phyloP scores from a whole-genome alignment of 176 grass and related monocot genomes.

The Rhynchospora breviuscula region DNA sequence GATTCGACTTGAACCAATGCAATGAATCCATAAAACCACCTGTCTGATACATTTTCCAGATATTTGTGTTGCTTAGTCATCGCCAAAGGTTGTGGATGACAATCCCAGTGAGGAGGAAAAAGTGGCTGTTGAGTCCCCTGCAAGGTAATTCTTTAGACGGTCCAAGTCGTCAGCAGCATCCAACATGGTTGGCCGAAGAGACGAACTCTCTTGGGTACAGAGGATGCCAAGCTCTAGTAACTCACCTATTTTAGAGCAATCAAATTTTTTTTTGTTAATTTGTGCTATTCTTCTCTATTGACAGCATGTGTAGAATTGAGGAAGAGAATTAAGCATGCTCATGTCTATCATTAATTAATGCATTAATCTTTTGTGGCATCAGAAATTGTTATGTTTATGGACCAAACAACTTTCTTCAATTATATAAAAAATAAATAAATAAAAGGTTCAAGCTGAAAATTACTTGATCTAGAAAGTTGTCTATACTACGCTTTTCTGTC shows the following conservation, averaged over 20 bases:
- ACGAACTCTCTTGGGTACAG: slow-evolving; percentile 55
- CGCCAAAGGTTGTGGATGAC: slow-evolving; percentile 55
- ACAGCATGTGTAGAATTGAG: background rate
- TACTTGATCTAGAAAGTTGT: background rate
- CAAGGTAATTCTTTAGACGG: slow-evolving; percentile 67
- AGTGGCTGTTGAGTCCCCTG: slow-evolving; percentile 66
- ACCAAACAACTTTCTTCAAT: background rate
- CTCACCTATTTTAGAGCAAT: slow-evolving; percentile 31
- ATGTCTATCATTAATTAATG: background rate
- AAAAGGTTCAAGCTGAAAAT: background rate
- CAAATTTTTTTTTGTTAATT: background rate
- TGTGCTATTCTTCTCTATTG: background rate
- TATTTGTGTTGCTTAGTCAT: slow-evolving; percentile 21
- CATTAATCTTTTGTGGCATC: background rate
- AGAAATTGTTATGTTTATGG: too few relatives aligned
- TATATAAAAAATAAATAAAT: background rate
- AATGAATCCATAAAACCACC: background rate
- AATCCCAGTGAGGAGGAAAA: slow-evolving; percentile 64
- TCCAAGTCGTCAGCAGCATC: slow-evolving; percentile 73
- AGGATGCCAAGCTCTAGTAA: slow-evolving; percentile 77
- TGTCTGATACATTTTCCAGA: background rate
- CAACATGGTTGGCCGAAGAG: slow-evolving; percentile 68
- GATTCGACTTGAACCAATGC: background rate
- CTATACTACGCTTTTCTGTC: background rate
- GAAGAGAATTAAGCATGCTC: background rate